Evolutionary conservation across 78 protist species (phyloP).

Genomic region (Chrysochromulina parva): DNA sequence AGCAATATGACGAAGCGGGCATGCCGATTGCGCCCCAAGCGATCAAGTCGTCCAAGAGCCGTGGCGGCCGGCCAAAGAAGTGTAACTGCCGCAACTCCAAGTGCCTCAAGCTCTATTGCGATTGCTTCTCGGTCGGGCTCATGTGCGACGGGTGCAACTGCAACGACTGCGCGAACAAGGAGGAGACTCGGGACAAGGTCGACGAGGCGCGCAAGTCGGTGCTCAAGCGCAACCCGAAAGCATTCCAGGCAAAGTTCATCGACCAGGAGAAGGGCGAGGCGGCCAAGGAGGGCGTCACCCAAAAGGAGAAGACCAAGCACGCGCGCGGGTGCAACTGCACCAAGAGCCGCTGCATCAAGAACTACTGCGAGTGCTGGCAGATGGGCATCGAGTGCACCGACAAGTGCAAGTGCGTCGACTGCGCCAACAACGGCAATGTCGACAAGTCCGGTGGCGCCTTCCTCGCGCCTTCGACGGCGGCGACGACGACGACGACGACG

Average conservation of each 20-base stretch:
- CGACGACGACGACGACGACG: no score
- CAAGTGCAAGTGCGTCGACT: constrained; percentile 52
- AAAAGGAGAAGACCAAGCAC: constrained; percentile 29
- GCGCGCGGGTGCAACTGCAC: constrained; percentile 78
- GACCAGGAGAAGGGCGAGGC: no score
- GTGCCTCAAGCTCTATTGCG: constrained; percentile 80
- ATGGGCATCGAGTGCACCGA: constrained; percentile 44
- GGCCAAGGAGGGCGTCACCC: neutral
- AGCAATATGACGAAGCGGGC: no score
- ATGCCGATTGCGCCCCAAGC: no score
- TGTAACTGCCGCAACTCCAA: constrained; percentile 82
- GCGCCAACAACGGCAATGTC: neutral
- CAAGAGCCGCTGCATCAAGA: constrained; percentile 69
- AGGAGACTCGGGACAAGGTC: constrained; percentile 38
- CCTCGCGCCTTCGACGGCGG: no score
- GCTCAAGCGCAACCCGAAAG: constrained; percentile 68
- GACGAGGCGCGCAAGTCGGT: constrained; percentile 51
- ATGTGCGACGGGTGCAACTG: constrained; percentile 66
- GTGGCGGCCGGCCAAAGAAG: neutral
- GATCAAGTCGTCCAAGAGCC: no score
- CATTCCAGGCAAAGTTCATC: constrained; percentile 60
- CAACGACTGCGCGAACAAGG: constrained; percentile 57
- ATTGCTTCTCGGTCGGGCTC: constrained; percentile 64
- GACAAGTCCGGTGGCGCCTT: no score
- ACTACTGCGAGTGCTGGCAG: constrained; percentile 82